A percentile compares a stretch with the other conserved stretches of the same genome.
phyloP scores from a whole-genome alignment of 225 moss, liverwort and hornwort genomes.

The Lunularia cruciata region DNA sequence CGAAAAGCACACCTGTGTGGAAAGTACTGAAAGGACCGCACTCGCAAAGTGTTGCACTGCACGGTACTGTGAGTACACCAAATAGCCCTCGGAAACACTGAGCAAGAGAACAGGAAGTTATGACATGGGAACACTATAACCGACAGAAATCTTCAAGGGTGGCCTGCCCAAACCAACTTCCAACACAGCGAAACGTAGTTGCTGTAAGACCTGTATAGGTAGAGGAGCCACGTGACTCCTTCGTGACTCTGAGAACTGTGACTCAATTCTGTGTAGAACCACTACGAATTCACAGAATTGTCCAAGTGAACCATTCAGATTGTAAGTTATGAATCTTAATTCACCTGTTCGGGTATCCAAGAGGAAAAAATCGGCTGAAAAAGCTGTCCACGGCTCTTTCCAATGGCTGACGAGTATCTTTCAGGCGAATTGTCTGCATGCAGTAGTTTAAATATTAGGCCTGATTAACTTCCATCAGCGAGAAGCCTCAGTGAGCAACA shows the following conservation, averaged over 20 bases:
- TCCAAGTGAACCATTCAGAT: too few relatives aligned
- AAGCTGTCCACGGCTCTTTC: constrained; percentile 86
- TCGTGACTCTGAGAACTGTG: too few relatives aligned
- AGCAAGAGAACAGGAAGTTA: constrained; percentile 4
- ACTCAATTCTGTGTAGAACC: too few relatives aligned
- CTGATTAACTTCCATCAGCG: too few relatives aligned
- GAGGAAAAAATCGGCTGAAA: constrained; percentile 88
- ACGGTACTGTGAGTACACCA: constrained; percentile 92
- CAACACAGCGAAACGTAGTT: too few relatives aligned
- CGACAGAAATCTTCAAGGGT: background rate
- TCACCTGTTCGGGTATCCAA: constrained; percentile 92
- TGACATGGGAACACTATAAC: background rate
- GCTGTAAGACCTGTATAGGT: too few relatives aligned
- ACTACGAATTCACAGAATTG: too few relatives aligned
- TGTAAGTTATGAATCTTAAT: too few relatives aligned
- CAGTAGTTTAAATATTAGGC: background rate
- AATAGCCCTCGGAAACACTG: constrained; percentile 96
- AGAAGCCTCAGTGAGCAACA: too few relatives aligned
- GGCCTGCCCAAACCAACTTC: too few relatives aligned
- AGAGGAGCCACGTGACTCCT: too few relatives aligned
- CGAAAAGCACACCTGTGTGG: constrained; percentile 72
- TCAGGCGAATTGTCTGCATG: constrained; percentile 65
- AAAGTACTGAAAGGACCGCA: constrained; percentile 90
- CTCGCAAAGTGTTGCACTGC: constrained; percentile 99
- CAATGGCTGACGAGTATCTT: constrained; percentile 70